Conservation (phyloP, 176 grass and related monocot genomes). For the Panicum miliaceum region DNA sequence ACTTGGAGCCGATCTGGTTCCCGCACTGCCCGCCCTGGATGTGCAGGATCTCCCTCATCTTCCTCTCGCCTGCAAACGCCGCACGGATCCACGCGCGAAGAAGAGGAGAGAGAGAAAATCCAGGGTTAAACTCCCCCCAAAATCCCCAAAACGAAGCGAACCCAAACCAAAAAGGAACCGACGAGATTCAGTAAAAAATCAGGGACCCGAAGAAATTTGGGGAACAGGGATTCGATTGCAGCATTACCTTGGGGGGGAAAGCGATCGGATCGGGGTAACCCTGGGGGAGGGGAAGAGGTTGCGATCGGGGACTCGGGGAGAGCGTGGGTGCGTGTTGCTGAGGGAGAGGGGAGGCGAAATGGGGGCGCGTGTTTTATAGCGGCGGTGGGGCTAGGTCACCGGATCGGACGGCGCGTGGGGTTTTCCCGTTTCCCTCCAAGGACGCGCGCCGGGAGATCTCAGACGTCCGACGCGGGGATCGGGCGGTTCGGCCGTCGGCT, state of each 20-base stretch:
- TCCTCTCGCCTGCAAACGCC: constrained; percentile 22
- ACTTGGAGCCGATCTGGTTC: constrained; percentile 89
- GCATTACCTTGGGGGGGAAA: constrained; percentile 7
- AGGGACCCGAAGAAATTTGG: background rate
- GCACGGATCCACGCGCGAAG: background rate
- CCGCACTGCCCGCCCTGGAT: constrained; percentile 85
- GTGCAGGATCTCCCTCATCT: constrained; percentile 96
- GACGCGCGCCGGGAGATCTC: background rate
- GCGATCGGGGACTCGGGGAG: background rate
- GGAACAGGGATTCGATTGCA: background rate
- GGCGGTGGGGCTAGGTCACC: constrained; percentile 34
- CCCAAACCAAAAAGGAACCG: background rate
- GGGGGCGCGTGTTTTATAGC: constrained; percentile 34
- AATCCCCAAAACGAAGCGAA: background rate
- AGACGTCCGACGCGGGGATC: constrained; percentile 27
- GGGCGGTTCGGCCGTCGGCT: background rate
- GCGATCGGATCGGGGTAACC: constrained; percentile 8
- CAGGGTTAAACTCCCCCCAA: background rate
- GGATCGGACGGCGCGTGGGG: constrained; percentile 18
- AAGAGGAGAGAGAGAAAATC: too few relatives aligned
- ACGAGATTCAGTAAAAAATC: background rate
- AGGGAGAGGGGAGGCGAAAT: background rate
- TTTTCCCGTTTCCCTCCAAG: background rate
- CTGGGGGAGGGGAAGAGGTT: background rate
- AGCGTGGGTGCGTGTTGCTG: background rate